Conservation (phyloP, 352 stramenopile species). For the Blastocystis sp. region DNA sequence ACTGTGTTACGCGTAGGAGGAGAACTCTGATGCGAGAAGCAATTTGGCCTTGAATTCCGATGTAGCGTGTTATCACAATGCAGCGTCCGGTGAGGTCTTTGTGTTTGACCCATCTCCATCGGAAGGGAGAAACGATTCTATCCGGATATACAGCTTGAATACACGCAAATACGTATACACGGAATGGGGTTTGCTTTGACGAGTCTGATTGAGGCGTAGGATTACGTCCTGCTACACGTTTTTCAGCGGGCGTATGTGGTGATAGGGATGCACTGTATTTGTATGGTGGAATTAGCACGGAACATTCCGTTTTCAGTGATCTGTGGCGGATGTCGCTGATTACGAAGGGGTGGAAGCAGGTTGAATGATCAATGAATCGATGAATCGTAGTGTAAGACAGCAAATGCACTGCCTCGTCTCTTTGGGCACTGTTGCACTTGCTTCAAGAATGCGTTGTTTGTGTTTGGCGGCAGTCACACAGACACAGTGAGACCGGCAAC, state of each 20-base stretch:
- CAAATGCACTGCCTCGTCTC: background rate
- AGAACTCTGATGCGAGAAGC: background rate
- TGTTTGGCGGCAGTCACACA: conserved; percentile 7
- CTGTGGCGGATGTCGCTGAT: background rate
- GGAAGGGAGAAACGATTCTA: background rate
- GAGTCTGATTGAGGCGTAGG: background rate
- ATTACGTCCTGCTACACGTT: background rate
- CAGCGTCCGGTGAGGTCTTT: background rate
- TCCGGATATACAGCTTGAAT: background rate
- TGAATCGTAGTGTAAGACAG: background rate
- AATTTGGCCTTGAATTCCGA: background rate
- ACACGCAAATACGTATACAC: background rate
- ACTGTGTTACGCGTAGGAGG: background rate
- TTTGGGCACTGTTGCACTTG: conserved; percentile 37
- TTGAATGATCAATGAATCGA: background rate
- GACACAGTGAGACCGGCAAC: background rate
- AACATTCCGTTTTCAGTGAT: background rate
- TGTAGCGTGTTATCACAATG: background rate
- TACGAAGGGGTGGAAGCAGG: background rate
- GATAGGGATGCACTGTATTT: background rate
- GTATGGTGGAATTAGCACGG: background rate
- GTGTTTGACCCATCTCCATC: background rate
- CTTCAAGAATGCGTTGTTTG: conserved; percentile 14
- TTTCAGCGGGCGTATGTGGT: background rate
- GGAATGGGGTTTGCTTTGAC: background rate